phyloP scores from a whole-genome alignment of 257 asterid genomes.

The Solanum chaucha region DNA sequence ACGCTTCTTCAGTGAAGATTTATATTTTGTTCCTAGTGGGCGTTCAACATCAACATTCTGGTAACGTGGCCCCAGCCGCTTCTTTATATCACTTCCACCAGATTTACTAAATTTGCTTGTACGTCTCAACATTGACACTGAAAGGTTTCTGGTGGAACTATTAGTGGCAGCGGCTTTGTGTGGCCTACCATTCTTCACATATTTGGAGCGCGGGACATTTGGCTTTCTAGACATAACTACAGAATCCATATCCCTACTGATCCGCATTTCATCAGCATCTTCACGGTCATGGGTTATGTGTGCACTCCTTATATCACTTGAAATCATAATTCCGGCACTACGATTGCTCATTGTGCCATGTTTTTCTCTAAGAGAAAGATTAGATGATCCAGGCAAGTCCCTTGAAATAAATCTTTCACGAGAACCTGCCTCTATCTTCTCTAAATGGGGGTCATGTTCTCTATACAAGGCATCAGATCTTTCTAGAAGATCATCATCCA shows the following conservation, averaged over 20 bases:
- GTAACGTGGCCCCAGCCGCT: slow-evolving; percentile 45
- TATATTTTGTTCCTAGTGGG: slow-evolving; percentile 23
- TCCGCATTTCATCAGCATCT: slow-evolving; percentile 5
- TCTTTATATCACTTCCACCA: slow-evolving; percentile 41
- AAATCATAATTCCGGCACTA: slow-evolving; percentile 19
- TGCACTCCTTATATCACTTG: slow-evolving; percentile 33
- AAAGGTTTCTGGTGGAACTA: slow-evolving; percentile 16
- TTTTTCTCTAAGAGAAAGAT: slow-evolving; percentile 15
- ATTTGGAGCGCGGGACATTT: slow-evolving; percentile 7
- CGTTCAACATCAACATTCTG: slow-evolving; percentile 41
- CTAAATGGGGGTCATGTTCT: slow-evolving; percentile 15
- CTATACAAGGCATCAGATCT: slow-evolving; percentile 22
- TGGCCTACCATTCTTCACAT: slow-evolving; percentile 15
- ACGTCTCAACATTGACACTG: slow-evolving; percentile 12
- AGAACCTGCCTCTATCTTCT: slow-evolving; percentile 16
- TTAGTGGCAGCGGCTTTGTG: slow-evolving; percentile 5
- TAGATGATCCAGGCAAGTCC: slow-evolving; percentile 20
- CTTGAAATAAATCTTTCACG: slow-evolving; percentile 15
- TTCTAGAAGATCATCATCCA: slow-evolving; percentile 18
- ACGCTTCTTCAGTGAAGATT: slow-evolving; percentile 39
- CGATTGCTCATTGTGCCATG: slow-evolving; percentile 13
- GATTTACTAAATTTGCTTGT: slow-evolving; percentile 15
- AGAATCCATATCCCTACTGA: slow-evolving; percentile 17
- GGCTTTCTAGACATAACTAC: slow-evolving; percentile 14
- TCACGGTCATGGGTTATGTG: slow-evolving; percentile 20